These are phyloP conservation scores for Colletotrichum sojae DNA, from an alignment of 2,329 filamentous ascomycete species.

Conservation along the genomic window DNA sequence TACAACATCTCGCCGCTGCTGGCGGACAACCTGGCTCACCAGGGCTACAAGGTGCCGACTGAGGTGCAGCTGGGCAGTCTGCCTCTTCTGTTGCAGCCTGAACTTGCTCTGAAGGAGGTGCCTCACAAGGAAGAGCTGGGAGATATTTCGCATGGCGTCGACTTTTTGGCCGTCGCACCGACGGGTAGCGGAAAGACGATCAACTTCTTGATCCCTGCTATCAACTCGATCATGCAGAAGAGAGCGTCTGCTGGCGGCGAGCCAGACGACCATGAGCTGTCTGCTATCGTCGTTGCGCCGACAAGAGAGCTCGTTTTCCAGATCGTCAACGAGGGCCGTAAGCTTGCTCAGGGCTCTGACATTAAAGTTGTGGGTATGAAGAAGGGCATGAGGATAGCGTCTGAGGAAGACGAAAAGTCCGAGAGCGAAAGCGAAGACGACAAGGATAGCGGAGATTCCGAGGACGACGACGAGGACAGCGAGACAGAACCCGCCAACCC, in stretches of 20 bases:
- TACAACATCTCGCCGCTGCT: slow-evolving; percentile 84
- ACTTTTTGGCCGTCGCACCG: slow-evolving; percentile 91
- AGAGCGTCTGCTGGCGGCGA: slow-evolving; percentile 59
- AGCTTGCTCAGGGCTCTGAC: slow-evolving; percentile 81
- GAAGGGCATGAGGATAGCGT: slow-evolving; percentile 78
- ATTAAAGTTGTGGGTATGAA: slow-evolving; percentile 86
- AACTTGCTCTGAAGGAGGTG: slow-evolving; percentile 61
- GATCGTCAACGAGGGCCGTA: slow-evolving; percentile 88
- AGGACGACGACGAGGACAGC: slow-evolving; percentile 55
- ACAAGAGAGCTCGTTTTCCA: slow-evolving; percentile 85
- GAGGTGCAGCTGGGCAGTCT: slow-evolving; percentile 93
- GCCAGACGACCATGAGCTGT: slow-evolving; percentile 64
- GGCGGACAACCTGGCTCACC: slow-evolving; percentile 83
- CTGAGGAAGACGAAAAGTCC: slow-evolving; percentile 50
- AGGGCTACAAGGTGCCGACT: slow-evolving; percentile 90
- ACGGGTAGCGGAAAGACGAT: slow-evolving; percentile 98
- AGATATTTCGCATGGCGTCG: slow-evolving; percentile 60
- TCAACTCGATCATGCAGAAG: slow-evolving; percentile 79
- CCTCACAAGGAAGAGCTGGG: slow-evolving; percentile 52
- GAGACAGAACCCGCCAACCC: slow-evolving; percentile 42
- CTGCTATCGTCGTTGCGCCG: slow-evolving; percentile 81
- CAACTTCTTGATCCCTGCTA: slow-evolving; percentile 89
- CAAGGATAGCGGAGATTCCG: slow-evolving; percentile 52
- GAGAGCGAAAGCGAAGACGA: slow-evolving; percentile 34
- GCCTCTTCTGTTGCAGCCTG: slow-evolving; percentile 79